A percentile compares a stretch with the other conserved stretches of the same genome.
phyloP scores from a whole-genome alignment of 768 basidiomycete genomes.

The Suillus luteus region DNA sequence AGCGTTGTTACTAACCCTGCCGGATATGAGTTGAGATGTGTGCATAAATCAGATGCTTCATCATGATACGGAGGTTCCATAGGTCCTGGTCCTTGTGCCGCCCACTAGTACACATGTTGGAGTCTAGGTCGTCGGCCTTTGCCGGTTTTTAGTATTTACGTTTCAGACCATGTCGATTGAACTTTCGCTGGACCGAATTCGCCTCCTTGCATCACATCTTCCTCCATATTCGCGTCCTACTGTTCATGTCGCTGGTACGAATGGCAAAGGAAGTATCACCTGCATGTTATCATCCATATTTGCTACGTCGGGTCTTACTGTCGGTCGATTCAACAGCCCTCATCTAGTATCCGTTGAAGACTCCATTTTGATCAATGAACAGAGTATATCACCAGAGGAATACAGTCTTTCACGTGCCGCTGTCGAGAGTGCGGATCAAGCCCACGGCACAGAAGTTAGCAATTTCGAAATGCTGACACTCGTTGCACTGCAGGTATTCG shows the following conservation, averaged over 20 bases:
- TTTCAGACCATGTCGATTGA: conserved; percentile 60
- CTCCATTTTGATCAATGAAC: conserved; percentile 67
- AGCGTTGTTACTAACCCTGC: background rate
- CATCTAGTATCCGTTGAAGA: conserved; percentile 82
- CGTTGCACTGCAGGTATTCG: conserved; percentile 77
- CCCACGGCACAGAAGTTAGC: conserved; percentile 51
- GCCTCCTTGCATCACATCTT: conserved; percentile 51
- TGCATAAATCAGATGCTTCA: too few relatives aligned
- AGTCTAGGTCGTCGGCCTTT: background rate
- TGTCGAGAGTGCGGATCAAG: conserved; percentile 52
- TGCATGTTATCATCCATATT: conserved; percentile 81
- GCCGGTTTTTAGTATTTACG: background rate
- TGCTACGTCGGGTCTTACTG: conserved; percentile 49
- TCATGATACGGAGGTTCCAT: background rate
- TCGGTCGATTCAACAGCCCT: conserved; percentile 91
- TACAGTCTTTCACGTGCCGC: conserved; percentile 50
- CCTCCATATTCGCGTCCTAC: conserved; percentile 75
- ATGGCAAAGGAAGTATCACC: conserved; percentile 95
- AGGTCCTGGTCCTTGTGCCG: background rate
- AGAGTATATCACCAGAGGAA: conserved; percentile 45
- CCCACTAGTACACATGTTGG: background rate
- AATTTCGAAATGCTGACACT: conserved; percentile 87
- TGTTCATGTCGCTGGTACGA: conserved; percentile 91
- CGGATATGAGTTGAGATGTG: background rate
- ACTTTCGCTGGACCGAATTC: conserved; percentile 63